Conservation (phyloP, 257 asterid genomes). For the Euphrasia confusa region DNA sequence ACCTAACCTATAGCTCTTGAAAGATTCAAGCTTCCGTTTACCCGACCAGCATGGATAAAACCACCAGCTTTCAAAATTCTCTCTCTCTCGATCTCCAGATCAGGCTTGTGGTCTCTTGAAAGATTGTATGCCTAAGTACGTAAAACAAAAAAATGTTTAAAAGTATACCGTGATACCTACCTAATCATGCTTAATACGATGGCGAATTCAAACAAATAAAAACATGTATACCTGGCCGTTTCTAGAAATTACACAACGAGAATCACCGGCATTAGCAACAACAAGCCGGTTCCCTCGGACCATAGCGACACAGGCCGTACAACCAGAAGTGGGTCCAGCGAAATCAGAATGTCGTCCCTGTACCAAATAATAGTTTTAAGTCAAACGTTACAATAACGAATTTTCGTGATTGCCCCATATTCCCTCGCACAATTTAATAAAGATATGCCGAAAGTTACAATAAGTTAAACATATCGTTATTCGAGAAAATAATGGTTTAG, state of each 20-base stretch:
- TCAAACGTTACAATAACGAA: neutral
- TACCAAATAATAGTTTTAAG: slow-evolving; percentile 16
- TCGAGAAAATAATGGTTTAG: neutral
- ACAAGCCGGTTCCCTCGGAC: slow-evolving; percentile 70
- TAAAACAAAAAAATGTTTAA: neutral
- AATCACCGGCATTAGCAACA: slow-evolving; percentile 97
- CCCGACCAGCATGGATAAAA: slow-evolving; percentile 90
- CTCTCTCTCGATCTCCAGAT: slow-evolving; percentile 85
- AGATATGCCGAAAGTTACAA: no score
- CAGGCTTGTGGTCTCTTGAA: slow-evolving; percentile 97
- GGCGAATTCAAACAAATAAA: neutral
- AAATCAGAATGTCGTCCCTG: slow-evolving; percentile 99
- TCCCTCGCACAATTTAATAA: no score
- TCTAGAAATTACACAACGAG: slow-evolving; percentile 95
- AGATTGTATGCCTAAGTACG: slow-evolving; percentile 74
- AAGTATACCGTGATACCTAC: no score
- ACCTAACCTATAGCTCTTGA: slow-evolving; percentile 83
- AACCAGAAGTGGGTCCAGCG: slow-evolving; percentile 92
- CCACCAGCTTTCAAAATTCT: slow-evolving; percentile 91
- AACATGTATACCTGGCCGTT: slow-evolving; percentile 74
- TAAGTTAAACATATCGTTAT: neutral
- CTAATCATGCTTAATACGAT: no score
- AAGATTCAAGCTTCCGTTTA: slow-evolving; percentile 90
- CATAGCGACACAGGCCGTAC: slow-evolving; percentile 91
- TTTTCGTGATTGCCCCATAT: no score